Conservation (phyloP, 2,329 filamentous ascomycete genomes). For the Ophiostoma tasmaniense region DNA sequence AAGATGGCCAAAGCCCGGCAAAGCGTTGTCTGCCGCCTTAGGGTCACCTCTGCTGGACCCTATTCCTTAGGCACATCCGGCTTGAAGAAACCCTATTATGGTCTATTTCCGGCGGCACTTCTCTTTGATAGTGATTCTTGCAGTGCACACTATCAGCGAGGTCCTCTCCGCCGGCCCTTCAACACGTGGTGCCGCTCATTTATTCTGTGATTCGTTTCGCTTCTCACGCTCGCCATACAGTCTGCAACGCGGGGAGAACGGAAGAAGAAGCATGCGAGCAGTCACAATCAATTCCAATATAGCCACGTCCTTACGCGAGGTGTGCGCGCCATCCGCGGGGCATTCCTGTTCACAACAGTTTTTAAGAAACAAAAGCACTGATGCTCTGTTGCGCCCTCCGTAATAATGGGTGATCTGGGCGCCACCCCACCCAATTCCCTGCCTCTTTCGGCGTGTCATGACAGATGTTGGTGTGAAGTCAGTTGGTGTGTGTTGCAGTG, state of each 20-base stretch:
- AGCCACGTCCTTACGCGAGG: background rate
- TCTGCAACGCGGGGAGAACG: background rate
- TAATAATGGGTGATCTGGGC: background rate
- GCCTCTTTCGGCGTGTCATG: background rate
- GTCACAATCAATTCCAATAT: background rate
- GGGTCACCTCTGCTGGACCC: background rate
- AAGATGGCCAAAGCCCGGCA: background rate
- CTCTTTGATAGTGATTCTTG: background rate
- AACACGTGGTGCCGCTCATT: background rate
- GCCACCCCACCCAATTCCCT: background rate
- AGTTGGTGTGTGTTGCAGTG: background rate
- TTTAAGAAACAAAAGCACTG: background rate
- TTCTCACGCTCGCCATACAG: background rate
- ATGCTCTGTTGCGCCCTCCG: background rate
- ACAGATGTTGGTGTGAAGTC: background rate
- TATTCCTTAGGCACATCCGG: background rate
- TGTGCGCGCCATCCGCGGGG: conserved; percentile 1
- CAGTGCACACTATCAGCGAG: background rate
- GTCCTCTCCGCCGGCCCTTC: background rate
- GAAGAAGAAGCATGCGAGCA: background rate
- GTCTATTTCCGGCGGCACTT: background rate
- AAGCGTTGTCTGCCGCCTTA: background rate
- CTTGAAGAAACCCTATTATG: background rate
- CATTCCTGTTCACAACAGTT: background rate
- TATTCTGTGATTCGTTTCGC: background rate